Percentiles rank a stretch among this genome's conserved stretches.
These are phyloP conservation scores for Colletotrichum plurivorum DNA, from an alignment of 2,329 filamentous ascomycete species.

Conservation along the genomic window DNA sequence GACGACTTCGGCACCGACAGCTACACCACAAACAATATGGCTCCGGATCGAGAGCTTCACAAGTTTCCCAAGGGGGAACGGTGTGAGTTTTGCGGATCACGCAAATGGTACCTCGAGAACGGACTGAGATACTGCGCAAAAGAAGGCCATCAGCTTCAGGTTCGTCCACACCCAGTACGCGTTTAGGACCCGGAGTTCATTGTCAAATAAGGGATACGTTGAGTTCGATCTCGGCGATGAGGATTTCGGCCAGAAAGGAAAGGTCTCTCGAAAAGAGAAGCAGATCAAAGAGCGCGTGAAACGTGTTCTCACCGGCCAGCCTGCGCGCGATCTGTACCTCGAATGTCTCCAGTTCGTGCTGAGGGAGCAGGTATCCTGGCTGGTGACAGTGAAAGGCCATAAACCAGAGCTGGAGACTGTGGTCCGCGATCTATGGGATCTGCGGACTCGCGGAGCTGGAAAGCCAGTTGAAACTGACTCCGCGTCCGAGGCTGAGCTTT, in stretches of 20 bases:
- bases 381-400: conserved; percentile 77
- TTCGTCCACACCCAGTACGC: conserved; percentile 51
- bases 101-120: conserved; percentile 80
- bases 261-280: conserved; percentile 69
- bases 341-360: conserved; percentile 88
- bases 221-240: conserved; percentile 74
- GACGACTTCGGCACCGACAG: neutral
- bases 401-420: conserved; percentile 82
- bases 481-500: conserved; percentile 46
- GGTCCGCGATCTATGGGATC: conserved; percentile 87
- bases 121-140: conserved; percentile 81
- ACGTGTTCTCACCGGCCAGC: conserved; percentile 73
- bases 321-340: conserved; percentile 83
- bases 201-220: conserved; percentile 62
- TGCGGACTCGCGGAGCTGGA: conserved; percentile 69
- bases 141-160: conserved; percentile 85
- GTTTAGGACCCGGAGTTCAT: neutral
- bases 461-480: conserved; percentile 47
- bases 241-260: conserved; percentile 74
- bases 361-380: conserved; percentile 83
- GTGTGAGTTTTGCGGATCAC: conserved; percentile 78
- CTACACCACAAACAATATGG: conserved; percentile 49
- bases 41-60: conserved; percentile 59
- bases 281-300: conserved; percentile 67
- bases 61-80: conserved; percentile 67